Evolutionary conservation across 1,139 yeast genomes (phyloP), one percentile per base, ranked within the genome.

Genomic region (Suhomyces kunorum): DNA sequence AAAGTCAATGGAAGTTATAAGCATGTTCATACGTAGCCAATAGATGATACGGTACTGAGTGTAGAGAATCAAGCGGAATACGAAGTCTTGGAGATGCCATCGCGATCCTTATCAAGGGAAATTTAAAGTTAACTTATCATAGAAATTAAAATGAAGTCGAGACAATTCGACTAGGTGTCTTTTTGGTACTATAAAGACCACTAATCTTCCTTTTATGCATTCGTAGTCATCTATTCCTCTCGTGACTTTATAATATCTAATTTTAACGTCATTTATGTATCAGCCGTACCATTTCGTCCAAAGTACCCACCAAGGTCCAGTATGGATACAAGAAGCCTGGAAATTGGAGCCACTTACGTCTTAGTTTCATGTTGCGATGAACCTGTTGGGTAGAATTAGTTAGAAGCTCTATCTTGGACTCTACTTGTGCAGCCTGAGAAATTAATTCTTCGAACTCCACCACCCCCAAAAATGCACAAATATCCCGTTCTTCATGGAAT

Each of bases 391-490:
- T 22, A 4, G 32, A 25, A 11, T 36, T 32, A 11, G 31, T 30
- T 16, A 42, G 17, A 16, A 11, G 15, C 3, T 15, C 8, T 3
- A 44, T 13, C 11, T 34, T 32, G 15, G 8, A 28, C 22, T 36
- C 39, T 8, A 40, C 24, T 13, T 14, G 17, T 9, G 19, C 31
- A 23, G 42, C 15, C 8, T 28, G 37, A 17, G 20, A 24, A 23
- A 40, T 44, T 7, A 55, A 46, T 26, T 66, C 68, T 45, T 66
- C 71, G 11, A 58, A 51, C 40, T 66, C 72, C 4, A 32, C 27
- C 4, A 66, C 44, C 4, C 51, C 56, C 7, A 66, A 48, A 43
- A 68, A 66, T 12, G 41, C 25, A 39, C 68, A 59, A 3, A 64
- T 48, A 30, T 68, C 72, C 7, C 40, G 32, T 4, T 54, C 59